Conservation (phyloP, 306 rosid species). For the Medicago lupulina region DNA sequence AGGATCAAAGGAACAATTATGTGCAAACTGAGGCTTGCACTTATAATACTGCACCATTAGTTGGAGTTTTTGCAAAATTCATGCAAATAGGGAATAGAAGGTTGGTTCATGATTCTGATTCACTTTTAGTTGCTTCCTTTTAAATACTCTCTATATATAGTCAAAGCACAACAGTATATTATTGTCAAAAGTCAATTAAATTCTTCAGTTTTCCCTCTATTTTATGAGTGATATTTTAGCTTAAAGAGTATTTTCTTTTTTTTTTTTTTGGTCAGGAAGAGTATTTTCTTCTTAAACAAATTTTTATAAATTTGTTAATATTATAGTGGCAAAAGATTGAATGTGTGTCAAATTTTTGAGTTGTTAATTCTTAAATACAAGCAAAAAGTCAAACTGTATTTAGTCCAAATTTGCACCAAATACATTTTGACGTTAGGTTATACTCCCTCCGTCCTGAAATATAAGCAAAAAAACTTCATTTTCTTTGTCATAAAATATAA, state of each 20-base stretch:
- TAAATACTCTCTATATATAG: conserved; percentile 1
- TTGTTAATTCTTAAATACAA: too few relatives aligned
- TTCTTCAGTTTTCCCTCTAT: background rate
- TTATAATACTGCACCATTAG: conserved; percentile 82
- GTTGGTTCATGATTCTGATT: conserved; percentile 41
- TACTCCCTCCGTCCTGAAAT: too few relatives aligned
- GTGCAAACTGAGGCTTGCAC: conserved; percentile 98
- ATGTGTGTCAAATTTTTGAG: too few relatives aligned
- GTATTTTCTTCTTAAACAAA: background rate
- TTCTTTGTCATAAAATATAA: too few relatives aligned
- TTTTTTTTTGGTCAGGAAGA: too few relatives aligned
- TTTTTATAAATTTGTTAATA: background rate
- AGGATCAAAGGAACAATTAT: conserved; percentile 67
- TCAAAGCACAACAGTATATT: conserved; percentile 17
- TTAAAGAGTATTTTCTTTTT: too few relatives aligned
- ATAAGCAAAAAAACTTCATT: too few relatives aligned
- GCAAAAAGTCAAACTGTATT: too few relatives aligned
- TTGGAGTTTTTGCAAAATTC: conserved; percentile 78
- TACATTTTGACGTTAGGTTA: too few relatives aligned
- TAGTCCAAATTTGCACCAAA: too few relatives aligned
- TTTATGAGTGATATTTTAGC: conserved; percentile 32
- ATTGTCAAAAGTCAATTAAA: conserved; percentile 5
- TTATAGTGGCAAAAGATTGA: background rate
- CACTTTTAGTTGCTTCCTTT: conserved; percentile 56
- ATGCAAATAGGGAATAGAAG: conserved; percentile 45